Base-by-base conservation (phyloP, 495 filamentous ascomycete species). In the Tuber magnatum region DNA sequence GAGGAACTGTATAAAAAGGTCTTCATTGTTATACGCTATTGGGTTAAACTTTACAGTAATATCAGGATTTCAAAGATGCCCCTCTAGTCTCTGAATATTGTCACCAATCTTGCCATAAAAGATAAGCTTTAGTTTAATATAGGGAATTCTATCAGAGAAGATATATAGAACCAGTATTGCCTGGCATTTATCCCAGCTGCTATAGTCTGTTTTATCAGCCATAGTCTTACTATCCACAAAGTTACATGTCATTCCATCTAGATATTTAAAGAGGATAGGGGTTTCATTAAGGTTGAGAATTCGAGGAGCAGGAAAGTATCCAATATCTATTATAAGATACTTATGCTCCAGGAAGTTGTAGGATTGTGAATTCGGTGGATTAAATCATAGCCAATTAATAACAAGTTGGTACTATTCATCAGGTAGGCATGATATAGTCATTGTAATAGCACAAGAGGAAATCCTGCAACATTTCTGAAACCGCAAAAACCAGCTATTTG, bases 201-300 rank as follows among this genome's bases (percentile, higher is more conserved):
- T 51, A 51, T 6, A 8, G 48, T 51, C 48, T 51, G 48, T 51
- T 51, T 51, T 51, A 51, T 24, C 48, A 51, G 48, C 48, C 48
- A 73, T 28, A n/a, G 71, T 73, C n/a, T 28, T 73, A 20, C 38
- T 14, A 24, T 12, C 71, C 14, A 16, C 32, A 18, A 73, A 73
- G 24, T 73, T 32, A 56, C 40, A 73, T 9, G 28, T 73, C 35
- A 44, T 28, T n/a, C 44, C 28, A 22, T 20, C 5, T 12, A 73
- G 16, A 56, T 73, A 73, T 51, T 73, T 46, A 40, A 40, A 73
- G 7, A 28, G 43, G 20, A 61, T 14, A 9, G 14, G 44, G 3
- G 71, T 73, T 39, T 73, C 39, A 8, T 73, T 46, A 24, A 73
- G 38, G 61, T 73, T 73, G 22, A 73, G 28, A n/a, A 73, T 73